Base-by-base conservation (phyloP, 345 rosid species). In the Camelina hispida region DNA sequence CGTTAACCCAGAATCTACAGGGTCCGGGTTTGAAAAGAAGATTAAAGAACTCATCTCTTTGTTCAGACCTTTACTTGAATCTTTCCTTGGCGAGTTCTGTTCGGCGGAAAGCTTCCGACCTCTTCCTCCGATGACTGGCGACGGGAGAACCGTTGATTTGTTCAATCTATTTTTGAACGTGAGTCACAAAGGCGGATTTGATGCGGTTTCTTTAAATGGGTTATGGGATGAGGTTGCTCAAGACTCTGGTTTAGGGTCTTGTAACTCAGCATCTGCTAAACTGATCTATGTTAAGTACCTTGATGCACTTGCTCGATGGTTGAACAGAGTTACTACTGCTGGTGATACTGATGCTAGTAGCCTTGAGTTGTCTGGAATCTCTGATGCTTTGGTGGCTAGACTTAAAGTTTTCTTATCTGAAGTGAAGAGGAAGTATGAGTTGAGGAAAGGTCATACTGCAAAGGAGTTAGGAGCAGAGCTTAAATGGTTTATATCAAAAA, bases 51-150 rank as follows among this genome's bases (percentile, higher is more conserved):
- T 71, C 40, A 65, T 59, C 50, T 65, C 71, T 17, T 55, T 64
- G 80, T 84, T 86, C 54, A 34, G 71, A 10, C 65, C 63, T 50
- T 51, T 82, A 40, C 78, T 82, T 40, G 54, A 47, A 13, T 54
- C 76, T 22, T 82, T 86, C 59, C 73, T 79, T 2, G 9, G 62
- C 20, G 79, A 76, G 82, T 71, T 74, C 61, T 74, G 79, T 23
- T 56, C 80, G 3, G 5, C 16, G 18, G 76, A 53, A 58, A 59
- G 58, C 68, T 67, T 68, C 9, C 72, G 72, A 47, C 75, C 84
- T 59, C 67, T 74, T 25, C 87, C 93, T 67, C 85, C 90, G 25
- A 71, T 83, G 88, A 85, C 85, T 62, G 88, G 85, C 28, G 78
- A 87, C 72, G 91, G 88, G 11, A 77, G 75, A 54, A 5, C 48